Evolutionary conservation across 768 basidiomycete genomes (phyloP), one percentile per base, ranked within the genome.

Genomic region (Daedalea quercina): DNA sequence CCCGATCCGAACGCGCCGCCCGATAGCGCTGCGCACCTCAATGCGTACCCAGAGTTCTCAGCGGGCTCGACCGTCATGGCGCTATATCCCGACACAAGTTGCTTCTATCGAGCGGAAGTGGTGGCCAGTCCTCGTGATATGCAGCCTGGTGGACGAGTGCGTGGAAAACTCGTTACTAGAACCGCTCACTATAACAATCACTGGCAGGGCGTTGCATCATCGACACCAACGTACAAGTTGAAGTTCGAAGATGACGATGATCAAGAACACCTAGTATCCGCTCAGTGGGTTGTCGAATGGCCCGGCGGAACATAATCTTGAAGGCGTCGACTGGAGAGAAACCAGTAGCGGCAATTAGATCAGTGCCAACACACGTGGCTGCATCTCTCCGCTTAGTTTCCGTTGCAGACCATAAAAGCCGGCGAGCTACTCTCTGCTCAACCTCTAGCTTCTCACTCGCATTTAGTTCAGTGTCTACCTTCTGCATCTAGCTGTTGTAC

Each of bases 181-280:
- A 41, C 34, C 44, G 25, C 11, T 19, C 3, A 37, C 41, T 52
- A n/a, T n/a, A 7, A 9, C 47, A 22, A 44, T 43, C 44, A 9
- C 54, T 54, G 26, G 3, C 25, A 64, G 62, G 57, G 42, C n/a
- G 57, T 28, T 7, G 51, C 51, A 3, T 42, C 56, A 2, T 50
- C 54, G 17, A 62, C 62, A 37, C 60, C 61, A 28, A 44, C 47
- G 51, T 93, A 93, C 68, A 85, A 85, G 66, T 76, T 93, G 23
- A 88, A 87, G 63, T 93, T 93, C 57, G 90, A 93, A 65, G 90
- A 92, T 57, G 90, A 93, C 57, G 90, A 90, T 57, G 85, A 89
- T 61, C 87, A 87, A 66, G 85, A 87, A 54, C 87, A 90, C 60
- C 61, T 75, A 33, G 87, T 93, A 22, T 70, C 78, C n/a, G 85